Percentiles rank a stretch among this genome's conserved stretches.
phyloP scores from a whole-genome alignment of 2,329 filamentous ascomycete species.

The Paracorniculantispora psalliotae region DNA sequence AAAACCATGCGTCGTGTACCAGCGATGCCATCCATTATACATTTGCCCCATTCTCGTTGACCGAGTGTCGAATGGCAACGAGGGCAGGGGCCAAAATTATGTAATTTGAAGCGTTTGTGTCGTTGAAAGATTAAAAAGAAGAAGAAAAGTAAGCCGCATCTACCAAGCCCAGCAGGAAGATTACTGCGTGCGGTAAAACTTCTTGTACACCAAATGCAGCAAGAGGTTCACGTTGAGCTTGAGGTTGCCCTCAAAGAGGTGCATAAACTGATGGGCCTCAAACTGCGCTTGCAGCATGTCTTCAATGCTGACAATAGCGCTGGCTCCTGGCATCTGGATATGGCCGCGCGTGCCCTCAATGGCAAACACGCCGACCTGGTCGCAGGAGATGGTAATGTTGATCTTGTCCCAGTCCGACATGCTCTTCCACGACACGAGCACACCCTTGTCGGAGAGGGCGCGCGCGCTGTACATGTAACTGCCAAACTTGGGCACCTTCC shows the following conservation, averaged over 20 bases:
- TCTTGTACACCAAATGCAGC: conserved; percentile 96
- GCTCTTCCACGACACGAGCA: conserved; percentile 85
- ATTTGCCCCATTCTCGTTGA: neutral
- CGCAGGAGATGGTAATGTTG: conserved; percentile 89
- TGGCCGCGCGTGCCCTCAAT: conserved; percentile 86
- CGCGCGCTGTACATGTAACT: conserved; percentile 96
- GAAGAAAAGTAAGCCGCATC: neutral
- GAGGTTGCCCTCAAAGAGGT: conserved; percentile 79
- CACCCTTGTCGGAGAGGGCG: conserved; percentile 85
- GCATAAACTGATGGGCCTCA: conserved; percentile 94
- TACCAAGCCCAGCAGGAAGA: neutral
- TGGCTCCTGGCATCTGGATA: conserved; percentile 94
- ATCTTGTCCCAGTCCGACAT: conserved; percentile 85
- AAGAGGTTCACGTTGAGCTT: conserved; percentile 94
- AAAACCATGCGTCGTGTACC: neutral
- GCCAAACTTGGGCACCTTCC: conserved; percentile 93
- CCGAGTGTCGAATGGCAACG: neutral
- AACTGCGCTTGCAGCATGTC: conserved; percentile 95
- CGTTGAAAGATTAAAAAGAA: neutral
- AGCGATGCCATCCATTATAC: conserved; percentile 6
- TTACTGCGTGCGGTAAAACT: conserved; percentile 80
- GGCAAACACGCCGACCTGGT: conserved; percentile 89
- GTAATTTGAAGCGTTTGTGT: conserved; percentile 4
- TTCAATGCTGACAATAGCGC: conserved; percentile 82
- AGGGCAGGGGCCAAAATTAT: neutral